Evolutionary conservation across 2,329 filamentous ascomycete genomes (phyloP).

Genomic region (Microcyclosporella mali): DNA sequence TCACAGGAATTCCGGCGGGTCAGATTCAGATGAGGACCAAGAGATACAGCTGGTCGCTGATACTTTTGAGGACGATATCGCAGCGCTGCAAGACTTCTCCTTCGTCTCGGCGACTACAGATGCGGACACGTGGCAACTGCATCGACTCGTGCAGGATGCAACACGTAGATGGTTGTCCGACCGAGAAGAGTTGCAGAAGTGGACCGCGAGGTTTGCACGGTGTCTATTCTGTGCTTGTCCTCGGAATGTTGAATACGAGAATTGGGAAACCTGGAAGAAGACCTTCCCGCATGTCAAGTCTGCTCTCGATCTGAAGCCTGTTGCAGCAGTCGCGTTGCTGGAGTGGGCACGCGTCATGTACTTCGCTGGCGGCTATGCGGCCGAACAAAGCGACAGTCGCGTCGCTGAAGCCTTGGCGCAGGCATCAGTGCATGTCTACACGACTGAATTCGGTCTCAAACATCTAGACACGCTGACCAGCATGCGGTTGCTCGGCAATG

Average conservation of each 20-base stretch:
- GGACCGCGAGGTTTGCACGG: no score
- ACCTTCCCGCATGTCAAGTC: not conserved
- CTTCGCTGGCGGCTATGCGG: not conserved
- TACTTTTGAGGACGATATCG: conserved; percentile 13
- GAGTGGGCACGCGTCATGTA: not conserved
- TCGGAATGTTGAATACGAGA: not conserved
- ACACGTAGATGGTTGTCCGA: conserved; percentile 28
- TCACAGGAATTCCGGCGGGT: not conserved
- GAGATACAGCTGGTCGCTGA: no score
- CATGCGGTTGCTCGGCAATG: no score
- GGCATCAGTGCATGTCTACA: no score
- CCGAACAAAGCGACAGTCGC: no score
- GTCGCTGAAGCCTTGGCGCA: no score
- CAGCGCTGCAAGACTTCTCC: conserved; percentile 8
- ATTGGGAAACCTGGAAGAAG: not conserved
- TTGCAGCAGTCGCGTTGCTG: not conserved
- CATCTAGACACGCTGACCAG: no score
- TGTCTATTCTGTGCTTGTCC: not conserved
- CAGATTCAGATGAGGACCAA: no score
- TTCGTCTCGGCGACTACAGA: conserved; percentile 6
- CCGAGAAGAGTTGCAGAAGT: not conserved
- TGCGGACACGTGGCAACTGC: conserved; percentile 4
- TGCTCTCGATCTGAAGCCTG: not conserved
- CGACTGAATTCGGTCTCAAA: no score
- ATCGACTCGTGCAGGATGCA: conserved; percentile 36